These are phyloP conservation scores for Nidularia pulvinata DNA, from an alignment of 768 basidiomycete genomes.

Conservation along the genomic window DNA sequence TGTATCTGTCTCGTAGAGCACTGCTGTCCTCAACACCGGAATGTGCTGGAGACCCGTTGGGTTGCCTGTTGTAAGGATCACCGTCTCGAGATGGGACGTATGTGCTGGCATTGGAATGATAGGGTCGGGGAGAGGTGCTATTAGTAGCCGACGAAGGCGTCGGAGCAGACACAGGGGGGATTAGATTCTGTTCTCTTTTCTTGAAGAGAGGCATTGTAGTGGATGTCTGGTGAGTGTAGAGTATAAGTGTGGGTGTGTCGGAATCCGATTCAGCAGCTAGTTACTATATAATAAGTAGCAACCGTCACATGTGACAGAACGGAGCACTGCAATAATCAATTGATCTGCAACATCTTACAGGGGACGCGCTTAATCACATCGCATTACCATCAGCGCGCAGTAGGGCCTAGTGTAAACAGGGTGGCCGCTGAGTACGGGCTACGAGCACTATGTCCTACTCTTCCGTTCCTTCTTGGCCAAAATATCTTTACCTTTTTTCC, in stretches of 20 bases:
- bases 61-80: constrained; percentile 59
- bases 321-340: no score
- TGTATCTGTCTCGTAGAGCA: constrained; percentile 41
- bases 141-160: constrained; percentile 21
- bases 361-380: no score
- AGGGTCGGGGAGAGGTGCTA: constrained; percentile 36
- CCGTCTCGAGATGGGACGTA: constrained; percentile 74
- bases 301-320: no score
- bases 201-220: constrained; percentile 59
- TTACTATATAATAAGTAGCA: no score
- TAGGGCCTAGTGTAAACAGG: no score
- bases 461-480: constrained; percentile 31
- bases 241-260: no score
- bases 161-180: constrained; percentile 61
- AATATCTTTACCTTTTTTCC: constrained; percentile 53
- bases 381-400: no score
- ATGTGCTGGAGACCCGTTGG: constrained; percentile 11
- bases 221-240: not conserved
- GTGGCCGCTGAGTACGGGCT: no score
- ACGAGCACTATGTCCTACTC: constrained; percentile 6
- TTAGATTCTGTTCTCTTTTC: constrained; percentile 61
- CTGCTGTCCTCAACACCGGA: constrained; percentile 10
- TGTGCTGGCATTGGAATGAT: constrained; percentile 55
- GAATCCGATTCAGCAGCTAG: no score
- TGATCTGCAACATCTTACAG: no score